Conservation (phyloP, 441 rosid species). For the Populus hybrid region DNA sequence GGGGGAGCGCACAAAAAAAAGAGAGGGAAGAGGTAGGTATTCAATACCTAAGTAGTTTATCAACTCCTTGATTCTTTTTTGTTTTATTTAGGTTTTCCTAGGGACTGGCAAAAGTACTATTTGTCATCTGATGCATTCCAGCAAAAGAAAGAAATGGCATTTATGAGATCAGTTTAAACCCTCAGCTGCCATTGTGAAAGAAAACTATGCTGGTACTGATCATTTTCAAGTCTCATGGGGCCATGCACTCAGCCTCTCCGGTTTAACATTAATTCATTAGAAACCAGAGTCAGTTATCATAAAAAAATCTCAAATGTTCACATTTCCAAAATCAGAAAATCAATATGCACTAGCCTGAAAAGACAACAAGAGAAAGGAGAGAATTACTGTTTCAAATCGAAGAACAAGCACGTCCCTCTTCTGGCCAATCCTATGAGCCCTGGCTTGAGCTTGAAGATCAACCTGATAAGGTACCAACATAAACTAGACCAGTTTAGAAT, state of each 20-base stretch:
- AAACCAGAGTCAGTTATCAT: not conserved
- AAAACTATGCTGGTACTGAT: not conserved
- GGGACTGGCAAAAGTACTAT: not conserved
- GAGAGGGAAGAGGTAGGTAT: not conserved
- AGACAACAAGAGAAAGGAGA: slow-evolving; percentile 1
- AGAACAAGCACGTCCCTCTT: slow-evolving; percentile 96
- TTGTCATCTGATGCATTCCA: not conserved
- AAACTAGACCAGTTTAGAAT: slow-evolving; percentile 14
- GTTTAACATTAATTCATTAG: not conserved
- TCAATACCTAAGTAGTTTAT: not conserved
- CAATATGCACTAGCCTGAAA: slow-evolving; percentile 7
- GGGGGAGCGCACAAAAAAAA: no score
- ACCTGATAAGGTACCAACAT: slow-evolving; percentile 44
- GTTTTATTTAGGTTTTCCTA: not conserved
- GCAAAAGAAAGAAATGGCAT: not conserved
- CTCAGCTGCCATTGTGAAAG: not conserved
- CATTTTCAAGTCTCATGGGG: not conserved
- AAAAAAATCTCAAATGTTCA: not conserved
- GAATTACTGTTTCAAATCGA: slow-evolving; percentile 83
- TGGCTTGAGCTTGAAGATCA: slow-evolving; percentile 97
- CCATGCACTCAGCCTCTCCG: not conserved
- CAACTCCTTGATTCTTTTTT: not conserved
- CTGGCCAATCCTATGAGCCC: slow-evolving; percentile 98
- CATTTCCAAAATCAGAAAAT: slow-evolving; percentile 11
- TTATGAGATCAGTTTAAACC: not conserved